Conservation (phyloP, 1,284 basidiomycete genomes). For the Meripilus lineatus region DNA sequence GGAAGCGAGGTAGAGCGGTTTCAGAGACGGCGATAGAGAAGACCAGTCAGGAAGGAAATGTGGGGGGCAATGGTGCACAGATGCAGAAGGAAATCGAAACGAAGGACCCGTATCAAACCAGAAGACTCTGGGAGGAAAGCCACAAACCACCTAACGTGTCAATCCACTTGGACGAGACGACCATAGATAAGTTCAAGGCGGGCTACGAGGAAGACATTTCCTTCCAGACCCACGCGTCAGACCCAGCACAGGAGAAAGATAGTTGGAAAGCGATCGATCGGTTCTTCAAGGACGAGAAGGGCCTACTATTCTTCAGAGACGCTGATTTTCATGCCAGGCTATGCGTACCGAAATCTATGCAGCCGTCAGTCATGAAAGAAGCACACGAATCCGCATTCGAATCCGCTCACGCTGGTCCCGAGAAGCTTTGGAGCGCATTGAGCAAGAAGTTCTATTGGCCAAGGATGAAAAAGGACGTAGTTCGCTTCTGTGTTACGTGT, state of each 20-base stretch:
- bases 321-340: conserved; percentile 15
- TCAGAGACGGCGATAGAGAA: too few species aligned
- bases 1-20: too few species aligned
- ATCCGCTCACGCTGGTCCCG: conserved; percentile 27
- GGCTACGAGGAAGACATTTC: conserved; percentile 5
- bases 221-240: not conserved
- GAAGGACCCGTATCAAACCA: too few species aligned
- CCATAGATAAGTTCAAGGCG: not conserved
- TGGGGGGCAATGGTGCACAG: too few species aligned
- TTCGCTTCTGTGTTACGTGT: conserved; percentile 26
- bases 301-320: conserved; percentile 20
- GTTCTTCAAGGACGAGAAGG: conserved; percentile 14
- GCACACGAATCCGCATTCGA: conserved; percentile 12
- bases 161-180: not conserved
- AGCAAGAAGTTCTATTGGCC: conserved; percentile 28
- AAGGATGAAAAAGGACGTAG: conserved; percentile 24
- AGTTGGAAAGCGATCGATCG: too few species aligned
- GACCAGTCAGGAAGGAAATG: too few species aligned
- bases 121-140: too few species aligned
- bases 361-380: conserved; percentile 7
- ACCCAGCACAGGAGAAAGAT: too few species aligned
- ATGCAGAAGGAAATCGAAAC: too few species aligned
- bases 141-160: too few species aligned
- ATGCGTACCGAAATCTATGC: conserved; percentile 15
- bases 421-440: conserved; percentile 20